Conservation (phyloP, 2,329 filamentous ascomycete species). For the Penicillium janthinellum region DNA sequence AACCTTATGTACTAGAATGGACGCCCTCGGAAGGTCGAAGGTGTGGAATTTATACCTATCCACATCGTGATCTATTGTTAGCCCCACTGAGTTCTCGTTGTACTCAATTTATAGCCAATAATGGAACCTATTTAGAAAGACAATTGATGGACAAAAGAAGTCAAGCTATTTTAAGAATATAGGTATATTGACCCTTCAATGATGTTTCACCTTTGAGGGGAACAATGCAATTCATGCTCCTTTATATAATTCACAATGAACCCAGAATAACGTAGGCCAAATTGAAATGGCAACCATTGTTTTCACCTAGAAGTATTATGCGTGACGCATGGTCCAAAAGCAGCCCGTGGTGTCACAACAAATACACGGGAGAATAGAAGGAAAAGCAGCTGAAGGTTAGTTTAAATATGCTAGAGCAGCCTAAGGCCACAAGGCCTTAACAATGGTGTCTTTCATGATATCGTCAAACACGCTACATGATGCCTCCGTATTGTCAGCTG, state of each 20-base stretch:
- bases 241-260: not conserved
- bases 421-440: too few relatives aligned
- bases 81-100: too few relatives aligned
- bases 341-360: too few relatives aligned
- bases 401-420: too few relatives aligned
- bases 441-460: not conserved
- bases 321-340: too few relatives aligned
- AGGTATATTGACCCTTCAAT: not conserved
- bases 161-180: not conserved
- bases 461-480: not conserved
- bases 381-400: too few relatives aligned
- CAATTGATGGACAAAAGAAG: too few relatives aligned
- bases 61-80: not conserved
- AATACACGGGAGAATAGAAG: too few relatives aligned
- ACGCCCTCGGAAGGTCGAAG: not conserved
- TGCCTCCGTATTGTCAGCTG: not conserved
- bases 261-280: not conserved
- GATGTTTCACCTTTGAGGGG: not conserved
- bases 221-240: not conserved
- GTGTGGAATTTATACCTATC: not conserved
- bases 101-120: too few relatives aligned
- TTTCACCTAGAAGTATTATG: too few relatives aligned
- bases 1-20: not conserved
- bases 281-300: too few relatives aligned
- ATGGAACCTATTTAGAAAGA: too few relatives aligned